A percentile compares a stretch with the other conserved stretches of the same genome.
These are phyloP conservation scores for Lactarius sanguifluus DNA, from an alignment of 768 basidiomycete species.

Conservation along the genomic window DNA sequence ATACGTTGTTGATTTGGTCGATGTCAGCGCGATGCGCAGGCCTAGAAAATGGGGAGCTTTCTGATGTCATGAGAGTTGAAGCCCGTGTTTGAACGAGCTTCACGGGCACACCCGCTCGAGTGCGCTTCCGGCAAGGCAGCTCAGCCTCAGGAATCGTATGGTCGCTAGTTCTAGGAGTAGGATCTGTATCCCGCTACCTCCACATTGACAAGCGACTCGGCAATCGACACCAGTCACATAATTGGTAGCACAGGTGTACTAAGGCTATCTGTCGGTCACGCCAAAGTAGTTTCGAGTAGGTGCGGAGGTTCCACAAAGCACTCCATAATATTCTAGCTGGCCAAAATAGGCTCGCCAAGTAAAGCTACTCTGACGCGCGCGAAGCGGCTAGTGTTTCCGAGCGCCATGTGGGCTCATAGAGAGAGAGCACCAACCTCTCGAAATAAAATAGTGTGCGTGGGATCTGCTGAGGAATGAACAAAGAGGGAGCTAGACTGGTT, in stretches of 20 bases:
- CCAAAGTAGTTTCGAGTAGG: not conserved
- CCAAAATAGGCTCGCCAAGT: not conserved
- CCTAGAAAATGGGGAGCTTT: not conserved
- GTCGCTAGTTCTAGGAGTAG: not conserved
- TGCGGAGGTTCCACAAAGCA: not conserved
- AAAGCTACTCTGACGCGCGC: too few species aligned
- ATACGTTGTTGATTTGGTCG: not conserved
- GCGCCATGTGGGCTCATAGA: not conserved
- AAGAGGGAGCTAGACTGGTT: slow-evolving; percentile 39
- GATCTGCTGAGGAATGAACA: not conserved
- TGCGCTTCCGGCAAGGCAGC: not conserved
- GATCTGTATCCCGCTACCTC: not conserved
- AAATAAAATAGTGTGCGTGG: slow-evolving; percentile 1
- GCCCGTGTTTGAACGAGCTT: not conserved
- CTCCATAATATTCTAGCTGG: not conserved
- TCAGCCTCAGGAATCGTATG: not conserved
- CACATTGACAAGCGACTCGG: not conserved
- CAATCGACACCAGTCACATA: not conserved
- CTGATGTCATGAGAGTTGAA: not conserved
- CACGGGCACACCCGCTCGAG: not conserved
- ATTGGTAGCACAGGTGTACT: not conserved
- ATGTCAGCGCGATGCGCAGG: not conserved
- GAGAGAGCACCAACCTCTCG: not conserved
- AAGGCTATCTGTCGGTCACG: not conserved
- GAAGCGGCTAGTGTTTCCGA: not conserved